Evolutionary conservation across 129 eudicot genomes (phyloP).

Genomic region (Saussurea involucrata): DNA sequence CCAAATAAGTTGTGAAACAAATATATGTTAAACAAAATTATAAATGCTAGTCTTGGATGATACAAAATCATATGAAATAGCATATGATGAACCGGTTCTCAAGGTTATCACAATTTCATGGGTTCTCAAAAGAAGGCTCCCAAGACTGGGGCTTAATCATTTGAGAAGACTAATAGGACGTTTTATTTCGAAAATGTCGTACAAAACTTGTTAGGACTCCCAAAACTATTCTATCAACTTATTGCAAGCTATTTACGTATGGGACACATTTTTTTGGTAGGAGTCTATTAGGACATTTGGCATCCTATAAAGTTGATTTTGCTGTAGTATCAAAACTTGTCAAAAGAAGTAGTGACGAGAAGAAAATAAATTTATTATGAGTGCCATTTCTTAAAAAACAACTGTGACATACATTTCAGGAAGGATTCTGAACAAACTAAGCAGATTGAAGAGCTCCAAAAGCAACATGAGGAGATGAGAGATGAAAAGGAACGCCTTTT

Average conservation of each 20-base stretch:
- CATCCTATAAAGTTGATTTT: background rate
- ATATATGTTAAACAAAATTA: no score
- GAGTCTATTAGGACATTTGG: background rate
- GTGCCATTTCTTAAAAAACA: background rate
- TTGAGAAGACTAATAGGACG: background rate
- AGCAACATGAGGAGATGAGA: conserved; percentile 56
- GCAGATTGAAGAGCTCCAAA: conserved; percentile 76
- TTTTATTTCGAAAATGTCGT: background rate
- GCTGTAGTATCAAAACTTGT: background rate
- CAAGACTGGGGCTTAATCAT: no score
- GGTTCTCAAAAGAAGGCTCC: no score
- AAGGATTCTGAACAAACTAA: conserved; percentile 84
- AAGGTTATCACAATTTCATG: no score
- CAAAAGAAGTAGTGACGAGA: background rate
- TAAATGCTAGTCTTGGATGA: no score
- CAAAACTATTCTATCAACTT: background rate
- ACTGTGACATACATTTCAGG: conserved; percentile 35
- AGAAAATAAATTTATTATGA: background rate
- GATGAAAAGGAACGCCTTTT: conserved; percentile 68
- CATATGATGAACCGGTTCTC: no score
- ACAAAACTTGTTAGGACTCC: background rate
- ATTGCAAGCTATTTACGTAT: no score
- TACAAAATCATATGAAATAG: no score
- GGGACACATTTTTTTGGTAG: background rate
- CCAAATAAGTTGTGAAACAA: no score